Evolutionary conservation across 768 basidiomycete genomes (phyloP), one percentile per base, ranked within the genome.

Genomic region (Sarcomyxa edulis): DNA sequence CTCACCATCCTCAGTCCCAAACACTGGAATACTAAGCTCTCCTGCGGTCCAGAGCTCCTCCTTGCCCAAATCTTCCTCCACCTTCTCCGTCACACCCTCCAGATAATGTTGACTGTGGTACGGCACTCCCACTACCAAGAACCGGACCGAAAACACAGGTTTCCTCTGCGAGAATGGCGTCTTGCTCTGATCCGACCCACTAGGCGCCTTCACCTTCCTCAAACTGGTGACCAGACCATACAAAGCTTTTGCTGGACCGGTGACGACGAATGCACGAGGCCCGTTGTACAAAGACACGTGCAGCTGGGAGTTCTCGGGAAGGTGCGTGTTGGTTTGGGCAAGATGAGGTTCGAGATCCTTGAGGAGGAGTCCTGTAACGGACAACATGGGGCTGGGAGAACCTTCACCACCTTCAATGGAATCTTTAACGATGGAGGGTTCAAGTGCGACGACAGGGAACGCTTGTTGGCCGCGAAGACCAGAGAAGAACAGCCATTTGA

Each of bases 31-130:
- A 26, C 69, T 72, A 32, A 98, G 66, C 28, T 89, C 84, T 18
- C 66, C 60, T 1, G 71, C 49, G 18, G 62, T 55, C 89, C 90
- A 94, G 18, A 95, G 55, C 51, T 95, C 91, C 51, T 90, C 74
- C 2, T 75, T 81, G 8, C 64, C 68, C 24, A 94, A 61, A 64
- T 94, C 90, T 42, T 84, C 76, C n/a, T 74, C 59, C 26, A 85
- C 60, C 59, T 80, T 85, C 46, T 91, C 76, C 2, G 90, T 78
- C 1, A 80, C 84, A 20, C 75, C 81, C 12, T 55, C 55, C 39
- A 99, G 69, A 61, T 97, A 95, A n/a, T n/a, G n/a, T 14, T 69
- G 66, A 60, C 92, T 94, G 71, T 99, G 96, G 65, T 93, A 99
- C 1, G 96, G 96, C 2, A 93, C 95, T 37, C 81, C 85, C 53